These are phyloP conservation scores for Plasmopara viticola DNA, from an alignment of 352 stramenopile genomes.

Conservation along the genomic window DNA sequence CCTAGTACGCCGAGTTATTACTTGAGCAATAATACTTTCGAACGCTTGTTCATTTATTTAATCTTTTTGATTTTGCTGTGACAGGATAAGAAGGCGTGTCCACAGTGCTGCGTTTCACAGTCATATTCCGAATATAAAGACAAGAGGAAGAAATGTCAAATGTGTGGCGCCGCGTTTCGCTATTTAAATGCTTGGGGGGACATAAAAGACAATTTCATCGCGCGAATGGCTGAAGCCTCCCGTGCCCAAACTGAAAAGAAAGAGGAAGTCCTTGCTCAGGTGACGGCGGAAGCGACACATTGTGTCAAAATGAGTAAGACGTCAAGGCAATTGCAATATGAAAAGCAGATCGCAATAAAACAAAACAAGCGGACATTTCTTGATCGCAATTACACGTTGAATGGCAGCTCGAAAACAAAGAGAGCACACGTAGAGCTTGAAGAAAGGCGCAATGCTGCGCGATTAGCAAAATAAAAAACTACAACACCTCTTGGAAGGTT, in stretches of 20 bases:
- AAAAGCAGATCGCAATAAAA: conserved; percentile 53
- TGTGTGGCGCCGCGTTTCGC: conserved; percentile 68
- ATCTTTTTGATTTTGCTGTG: not conserved
- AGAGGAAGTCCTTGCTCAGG: conserved; percentile 41
- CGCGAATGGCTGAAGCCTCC: conserved; percentile 44
- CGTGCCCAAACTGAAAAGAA: conserved; percentile 37
- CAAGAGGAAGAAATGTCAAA: conserved; percentile 84
- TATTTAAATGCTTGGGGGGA: conserved; percentile 72
- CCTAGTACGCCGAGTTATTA: conserved; percentile 23
- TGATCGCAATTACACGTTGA: conserved; percentile 56
- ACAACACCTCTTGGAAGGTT: too few relatives aligned
- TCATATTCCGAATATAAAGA: conserved; percentile 80
- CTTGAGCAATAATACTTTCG: not conserved
- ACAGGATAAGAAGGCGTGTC: conserved; percentile 78
- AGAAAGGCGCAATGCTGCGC: conserved; percentile 21
- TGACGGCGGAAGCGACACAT: conserved; percentile 33
- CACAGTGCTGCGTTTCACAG: conserved; percentile 56
- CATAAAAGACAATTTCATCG: conserved; percentile 55
- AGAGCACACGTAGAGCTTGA: conserved; percentile 46
- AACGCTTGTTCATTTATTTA: not conserved
- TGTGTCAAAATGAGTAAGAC: conserved; percentile 35
- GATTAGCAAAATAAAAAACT: conserved; percentile 4
- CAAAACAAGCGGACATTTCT: conserved; percentile 46
- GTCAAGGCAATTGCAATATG: conserved; percentile 58
- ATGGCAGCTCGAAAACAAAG: conserved; percentile 46